Evolutionary conservation across 2,329 filamentous ascomycete species (phyloP).

Genomic region (Escovopsis sp.): DNA sequence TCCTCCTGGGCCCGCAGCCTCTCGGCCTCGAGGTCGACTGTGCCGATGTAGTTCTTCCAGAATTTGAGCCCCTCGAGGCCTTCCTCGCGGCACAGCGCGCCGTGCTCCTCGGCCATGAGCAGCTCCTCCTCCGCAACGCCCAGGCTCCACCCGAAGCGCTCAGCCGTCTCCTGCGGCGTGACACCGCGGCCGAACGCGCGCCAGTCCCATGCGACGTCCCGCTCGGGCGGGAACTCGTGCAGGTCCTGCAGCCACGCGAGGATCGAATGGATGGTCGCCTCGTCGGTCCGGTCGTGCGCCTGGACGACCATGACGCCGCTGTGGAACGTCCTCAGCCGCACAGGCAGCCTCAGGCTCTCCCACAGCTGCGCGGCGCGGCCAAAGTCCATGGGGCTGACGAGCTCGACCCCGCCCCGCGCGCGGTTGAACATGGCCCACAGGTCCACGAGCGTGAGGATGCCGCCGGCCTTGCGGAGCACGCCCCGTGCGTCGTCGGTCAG

Average conservation of each 20-base stretch:
- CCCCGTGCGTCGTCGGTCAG: constrained; percentile 72
- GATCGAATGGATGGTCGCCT: constrained; percentile 68
- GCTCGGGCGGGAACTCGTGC: constrained; percentile 48
- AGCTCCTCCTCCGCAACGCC: constrained; percentile 91
- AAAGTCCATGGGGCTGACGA: constrained; percentile 84
- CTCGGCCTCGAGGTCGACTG: constrained; percentile 22
- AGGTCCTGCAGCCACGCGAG: constrained; percentile 64
- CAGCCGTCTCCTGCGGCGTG: constrained; percentile 77
- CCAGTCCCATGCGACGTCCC: constrained; percentile 63
- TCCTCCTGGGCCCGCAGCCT: constrained; percentile 17
- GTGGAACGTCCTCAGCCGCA: constrained; percentile 77
- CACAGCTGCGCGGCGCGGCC: constrained; percentile 79
- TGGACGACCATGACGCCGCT: constrained; percentile 93
- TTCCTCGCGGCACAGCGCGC: constrained; percentile 78
- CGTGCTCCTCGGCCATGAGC: constrained; percentile 90
- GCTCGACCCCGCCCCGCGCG: constrained; percentile 80
- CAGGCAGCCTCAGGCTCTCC: constrained; percentile 74
- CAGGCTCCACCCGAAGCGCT: constrained; percentile 91
- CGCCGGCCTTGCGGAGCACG: constrained; percentile 64
- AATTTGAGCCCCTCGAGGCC: constrained; percentile 82
- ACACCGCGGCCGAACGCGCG: constrained; percentile 66
- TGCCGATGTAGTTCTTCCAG: constrained; percentile 67
- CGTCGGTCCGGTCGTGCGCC: constrained; percentile 73
- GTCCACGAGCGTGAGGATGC: constrained; percentile 80
- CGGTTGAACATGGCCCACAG: constrained; percentile 93